phyloP scores from a whole-genome alignment of 75 land plant genomes.

The Selaginella tamariscina region DNA sequence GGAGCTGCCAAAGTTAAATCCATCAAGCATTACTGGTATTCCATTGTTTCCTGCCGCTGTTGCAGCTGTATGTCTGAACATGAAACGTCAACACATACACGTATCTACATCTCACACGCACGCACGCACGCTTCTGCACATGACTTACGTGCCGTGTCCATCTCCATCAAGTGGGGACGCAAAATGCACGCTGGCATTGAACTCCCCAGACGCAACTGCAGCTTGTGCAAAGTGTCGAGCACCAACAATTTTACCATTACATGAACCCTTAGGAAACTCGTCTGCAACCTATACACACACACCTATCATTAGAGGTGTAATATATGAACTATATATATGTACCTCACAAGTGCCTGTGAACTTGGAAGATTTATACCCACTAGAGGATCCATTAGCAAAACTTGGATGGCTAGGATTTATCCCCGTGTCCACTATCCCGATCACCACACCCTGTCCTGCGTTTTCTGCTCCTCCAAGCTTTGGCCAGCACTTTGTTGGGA shows the following conservation, averaged over 20 bases:
- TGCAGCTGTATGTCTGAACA: conserved; percentile 43
- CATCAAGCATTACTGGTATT: conserved; percentile 16
- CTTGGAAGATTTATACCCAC: conserved; percentile 11
- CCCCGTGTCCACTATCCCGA: conserved; percentile 65
- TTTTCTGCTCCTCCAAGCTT: conserved; percentile 32
- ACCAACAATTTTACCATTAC: conserved; percentile 52
- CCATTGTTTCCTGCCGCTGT: conserved; percentile 41
- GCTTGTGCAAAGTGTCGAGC: conserved; percentile 48
- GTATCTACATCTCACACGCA: too few species aligned
- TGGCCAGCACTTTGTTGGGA: conserved; percentile 42
- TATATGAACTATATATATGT: too few species aligned
- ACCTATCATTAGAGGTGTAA: too few species aligned
- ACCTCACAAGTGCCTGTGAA: conserved; percentile 40
- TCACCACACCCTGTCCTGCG: conserved; percentile 69
- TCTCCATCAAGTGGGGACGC: conserved; percentile 58
- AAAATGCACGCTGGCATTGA: conserved; percentile 33
- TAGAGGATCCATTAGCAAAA: conserved; percentile 30
- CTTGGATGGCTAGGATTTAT: conserved; percentile 54
- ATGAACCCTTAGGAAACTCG: conserved; percentile 33
- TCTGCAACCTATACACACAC: too few species aligned
- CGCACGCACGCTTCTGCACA: neutral
- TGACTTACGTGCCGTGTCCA: conserved; percentile 61
- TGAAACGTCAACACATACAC: neutral
- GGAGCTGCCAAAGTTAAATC: conserved; percentile 16
- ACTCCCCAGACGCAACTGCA: conserved; percentile 33